Evolutionary conservation across 2,329 filamentous ascomycete species (phyloP).

Genomic region (Moelleriella libera): DNA sequence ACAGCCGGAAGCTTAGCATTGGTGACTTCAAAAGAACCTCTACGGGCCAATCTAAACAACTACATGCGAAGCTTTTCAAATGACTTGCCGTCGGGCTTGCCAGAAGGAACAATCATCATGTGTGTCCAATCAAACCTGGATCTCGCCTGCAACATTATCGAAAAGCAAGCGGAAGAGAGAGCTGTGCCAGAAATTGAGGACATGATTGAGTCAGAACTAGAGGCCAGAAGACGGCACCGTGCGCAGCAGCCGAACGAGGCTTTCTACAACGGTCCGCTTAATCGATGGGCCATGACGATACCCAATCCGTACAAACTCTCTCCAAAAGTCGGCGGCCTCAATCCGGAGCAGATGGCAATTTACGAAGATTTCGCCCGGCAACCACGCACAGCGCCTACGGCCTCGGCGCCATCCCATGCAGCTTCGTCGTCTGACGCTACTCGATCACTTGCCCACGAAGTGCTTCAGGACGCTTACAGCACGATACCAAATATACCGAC

Average conservation of each 20-base stretch:
- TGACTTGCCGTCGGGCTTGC: conserved; percentile 65
- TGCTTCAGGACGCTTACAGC: conserved; percentile 47
- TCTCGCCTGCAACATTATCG: conserved; percentile 81
- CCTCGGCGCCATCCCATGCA: conserved; percentile 37
- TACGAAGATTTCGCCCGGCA: conserved; percentile 94
- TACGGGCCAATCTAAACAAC: conserved; percentile 93
- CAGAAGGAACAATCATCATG: conserved; percentile 93
- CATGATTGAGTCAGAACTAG: conserved; percentile 70
- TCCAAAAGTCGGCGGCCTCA: conserved; percentile 55
- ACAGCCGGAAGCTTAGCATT: conserved; percentile 86
- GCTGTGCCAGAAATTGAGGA: conserved; percentile 91
- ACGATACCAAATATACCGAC: conserved; percentile 43
- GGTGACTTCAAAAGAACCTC: conserved; percentile 95
- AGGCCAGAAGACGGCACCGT: conserved; percentile 63
- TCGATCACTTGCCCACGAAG: conserved; percentile 47
- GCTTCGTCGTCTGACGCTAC: conserved; percentile 47
- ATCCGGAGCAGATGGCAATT: conserved; percentile 83
- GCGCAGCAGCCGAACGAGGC: conserved; percentile 65
- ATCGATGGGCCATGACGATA: conserved; percentile 85
- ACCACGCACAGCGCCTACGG: conserved; percentile 45
- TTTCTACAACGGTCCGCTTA: conserved; percentile 70
- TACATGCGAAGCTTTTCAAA: conserved; percentile 65
- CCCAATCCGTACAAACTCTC: conserved; percentile 85
- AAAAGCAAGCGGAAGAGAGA: conserved; percentile 88
- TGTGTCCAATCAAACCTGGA: conserved; percentile 98